A percentile compares a stretch with the other conserved stretches of the same genome.
These are phyloP conservation scores for Leccinum griseonigrum DNA, from an alignment of 1,284 basidiomycete genomes.

Conservation along the genomic window DNA sequence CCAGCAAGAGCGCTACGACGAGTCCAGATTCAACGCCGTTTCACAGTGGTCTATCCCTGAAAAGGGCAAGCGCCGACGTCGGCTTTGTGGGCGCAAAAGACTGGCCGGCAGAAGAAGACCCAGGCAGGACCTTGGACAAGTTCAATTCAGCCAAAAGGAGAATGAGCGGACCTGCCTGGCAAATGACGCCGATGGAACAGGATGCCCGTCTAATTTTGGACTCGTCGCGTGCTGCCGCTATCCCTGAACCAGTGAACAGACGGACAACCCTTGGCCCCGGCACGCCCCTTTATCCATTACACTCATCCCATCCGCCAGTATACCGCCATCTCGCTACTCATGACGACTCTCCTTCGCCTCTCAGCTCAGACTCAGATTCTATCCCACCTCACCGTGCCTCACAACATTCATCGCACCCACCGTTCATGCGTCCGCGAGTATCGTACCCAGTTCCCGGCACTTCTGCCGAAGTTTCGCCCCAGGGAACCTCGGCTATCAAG, in stretches of 20 bases:
- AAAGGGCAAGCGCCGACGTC: constrained; percentile 31
- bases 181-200: constrained; percentile 41
- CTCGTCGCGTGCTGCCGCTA: constrained; percentile 22
- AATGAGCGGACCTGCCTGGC: constrained; percentile 54
- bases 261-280: constrained; percentile 31
- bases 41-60: constrained; percentile 30
- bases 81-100: constrained; percentile 43
- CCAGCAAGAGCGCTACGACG: constrained; percentile 67
- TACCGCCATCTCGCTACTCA: constrained; percentile 38
- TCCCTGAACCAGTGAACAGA: constrained; percentile 19
- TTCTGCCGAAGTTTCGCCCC: constrained; percentile 29
- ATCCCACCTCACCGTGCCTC: constrained; percentile 34
- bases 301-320: constrained; percentile 29
- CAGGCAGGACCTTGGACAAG: constrained; percentile 22
- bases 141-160: constrained; percentile 32
- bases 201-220: constrained; percentile 24
- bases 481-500: constrained; percentile 22
- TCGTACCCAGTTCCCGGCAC: constrained; percentile 20
- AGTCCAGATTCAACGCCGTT: constrained; percentile 61
- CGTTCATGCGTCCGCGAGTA: constrained; percentile 21
- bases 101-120: constrained; percentile 34
- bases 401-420: constrained; percentile 27
- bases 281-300: constrained; percentile 41
- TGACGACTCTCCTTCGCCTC: constrained; percentile 64
- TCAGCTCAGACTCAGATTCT: constrained; percentile 66